phyloP scores from a whole-genome alignment of 2,329 filamentous ascomycete genomes.

The Epichloe hybrida region DNA sequence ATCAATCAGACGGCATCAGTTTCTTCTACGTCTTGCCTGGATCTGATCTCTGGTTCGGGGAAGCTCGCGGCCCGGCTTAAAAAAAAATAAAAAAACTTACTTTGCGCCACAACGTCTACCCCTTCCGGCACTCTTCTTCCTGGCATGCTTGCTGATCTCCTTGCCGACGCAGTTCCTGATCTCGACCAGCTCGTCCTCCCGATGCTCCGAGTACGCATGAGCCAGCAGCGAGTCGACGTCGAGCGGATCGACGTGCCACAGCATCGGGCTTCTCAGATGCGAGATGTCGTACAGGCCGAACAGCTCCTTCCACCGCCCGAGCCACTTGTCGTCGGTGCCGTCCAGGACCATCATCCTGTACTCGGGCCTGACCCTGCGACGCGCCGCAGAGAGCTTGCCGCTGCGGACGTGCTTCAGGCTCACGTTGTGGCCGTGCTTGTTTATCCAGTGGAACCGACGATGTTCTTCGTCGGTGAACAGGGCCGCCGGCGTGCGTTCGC shows the following conservation, averaged over 20 bases:
- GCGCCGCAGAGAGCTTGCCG: conserved; percentile 14
- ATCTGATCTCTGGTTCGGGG: not conserved
- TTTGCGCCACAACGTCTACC: conserved; percentile 25
- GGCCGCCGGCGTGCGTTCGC: conserved; percentile 60
- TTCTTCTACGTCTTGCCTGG: not conserved
- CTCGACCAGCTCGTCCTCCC: conserved; percentile 53
- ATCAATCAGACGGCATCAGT: not conserved
- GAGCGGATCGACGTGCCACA: conserved; percentile 66
- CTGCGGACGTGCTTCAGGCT: conserved; percentile 35
- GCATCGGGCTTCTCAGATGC: conserved; percentile 66
- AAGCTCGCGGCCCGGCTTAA: not conserved
- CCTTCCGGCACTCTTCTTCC: conserved; percentile 45
- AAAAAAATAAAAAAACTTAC: conserved; percentile 16
- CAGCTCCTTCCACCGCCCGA: conserved; percentile 55
- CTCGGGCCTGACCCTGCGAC: conserved; percentile 9
- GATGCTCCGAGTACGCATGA: conserved; percentile 47
- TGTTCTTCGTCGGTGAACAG: conserved; percentile 78
- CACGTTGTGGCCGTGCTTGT: conserved; percentile 47
- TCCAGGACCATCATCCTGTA: conserved; percentile 52
- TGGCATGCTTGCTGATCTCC: conserved; percentile 66
- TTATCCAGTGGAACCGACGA: conserved; percentile 66
- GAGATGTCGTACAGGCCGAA: conserved; percentile 58
- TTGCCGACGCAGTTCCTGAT: conserved; percentile 65
- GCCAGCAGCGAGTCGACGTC: conserved; percentile 62
- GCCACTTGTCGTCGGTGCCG: conserved; percentile 48